These are phyloP conservation scores for Penicillium sp. DNA, from an alignment of 2,329 filamentous ascomycete genomes.

Conservation along the genomic window DNA sequence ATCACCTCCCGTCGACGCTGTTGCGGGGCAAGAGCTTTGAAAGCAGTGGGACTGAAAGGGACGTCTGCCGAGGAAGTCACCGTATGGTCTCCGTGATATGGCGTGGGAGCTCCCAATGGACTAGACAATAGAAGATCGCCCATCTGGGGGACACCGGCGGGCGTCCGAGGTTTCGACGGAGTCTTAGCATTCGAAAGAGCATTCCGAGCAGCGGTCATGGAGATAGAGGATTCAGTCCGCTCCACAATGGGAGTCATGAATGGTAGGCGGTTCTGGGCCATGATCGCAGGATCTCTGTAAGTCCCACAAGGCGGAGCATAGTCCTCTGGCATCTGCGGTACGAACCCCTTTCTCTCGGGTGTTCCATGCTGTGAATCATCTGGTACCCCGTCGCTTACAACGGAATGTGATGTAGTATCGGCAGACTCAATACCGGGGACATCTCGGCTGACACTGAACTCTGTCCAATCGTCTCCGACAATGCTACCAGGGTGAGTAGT, in stretches of 20 bases:
- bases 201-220: conserved; percentile 56
- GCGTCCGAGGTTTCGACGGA: conserved; percentile 60
- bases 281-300: conserved; percentile 74
- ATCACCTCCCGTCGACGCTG: conserved; percentile 56
- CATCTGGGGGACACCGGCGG: conserved; percentile 34
- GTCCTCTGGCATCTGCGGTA: conserved; percentile 76
- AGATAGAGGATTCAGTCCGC: conserved; percentile 83
- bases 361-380: conserved; percentile 36
- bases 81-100: conserved; percentile 50
- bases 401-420: conserved; percentile 21
- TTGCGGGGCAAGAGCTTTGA: conserved; percentile 34
- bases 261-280: conserved; percentile 85
- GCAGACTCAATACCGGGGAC: conserved; percentile 50
- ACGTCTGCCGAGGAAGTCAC: conserved; percentile 30
- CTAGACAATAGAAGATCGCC: conserved; percentile 61
- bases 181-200: conserved; percentile 69
- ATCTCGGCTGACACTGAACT: conserved; percentile 74
- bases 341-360: conserved; percentile 42
- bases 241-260: conserved; percentile 99
- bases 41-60: conserved; percentile 37
- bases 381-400: conserved; percentile 28
- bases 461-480: conserved; percentile 74
- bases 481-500: conserved; percentile 56
- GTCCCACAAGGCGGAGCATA: conserved; percentile 76
- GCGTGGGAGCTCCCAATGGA: conserved; percentile 66